These are phyloP conservation scores for Arctostaphylos glauca DNA, from an alignment of 148 eudicot genomes.

Conservation along the genomic window DNA sequence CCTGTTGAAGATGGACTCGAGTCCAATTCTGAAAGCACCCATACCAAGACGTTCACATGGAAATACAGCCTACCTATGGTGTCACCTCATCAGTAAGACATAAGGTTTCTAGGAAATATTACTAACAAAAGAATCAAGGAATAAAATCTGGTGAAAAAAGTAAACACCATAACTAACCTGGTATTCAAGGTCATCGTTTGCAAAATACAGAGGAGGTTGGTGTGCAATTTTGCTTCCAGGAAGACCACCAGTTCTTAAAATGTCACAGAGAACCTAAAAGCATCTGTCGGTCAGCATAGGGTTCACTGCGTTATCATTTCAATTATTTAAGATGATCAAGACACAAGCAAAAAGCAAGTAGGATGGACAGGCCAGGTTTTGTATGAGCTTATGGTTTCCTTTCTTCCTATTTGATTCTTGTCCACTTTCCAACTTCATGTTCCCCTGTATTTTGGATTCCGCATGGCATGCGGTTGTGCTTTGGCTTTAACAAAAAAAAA, in stretches of 20 bases:
- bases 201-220: conserved; percentile 78
- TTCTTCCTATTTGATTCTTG: neutral
- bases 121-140: neutral
- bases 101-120: neutral
- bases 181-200: conserved; percentile 86
- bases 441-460: neutral
- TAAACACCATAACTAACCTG: conserved; percentile 49
- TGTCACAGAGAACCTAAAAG: conserved; percentile 85
- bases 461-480: no score
- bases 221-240: conserved; percentile 70
- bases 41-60: conserved; percentile 84
- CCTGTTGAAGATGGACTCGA: conserved; percentile 87
- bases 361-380: neutral
- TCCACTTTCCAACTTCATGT: neutral
- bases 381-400: neutral
- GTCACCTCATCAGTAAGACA: conserved; percentile 36
- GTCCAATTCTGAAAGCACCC: conserved; percentile 90
- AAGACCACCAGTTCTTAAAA: conserved; percentile 87
- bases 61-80: conserved; percentile 69
- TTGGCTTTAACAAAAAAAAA: no score
- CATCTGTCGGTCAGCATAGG: conserved; percentile 10
- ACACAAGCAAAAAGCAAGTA: neutral
- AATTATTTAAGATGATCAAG: neutral
- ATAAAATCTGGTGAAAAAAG: neutral
- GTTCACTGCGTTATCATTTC: neutral